Conservation (phyloP, 371 early-diverging fungal species). For the Mortierella sp. region DNA sequence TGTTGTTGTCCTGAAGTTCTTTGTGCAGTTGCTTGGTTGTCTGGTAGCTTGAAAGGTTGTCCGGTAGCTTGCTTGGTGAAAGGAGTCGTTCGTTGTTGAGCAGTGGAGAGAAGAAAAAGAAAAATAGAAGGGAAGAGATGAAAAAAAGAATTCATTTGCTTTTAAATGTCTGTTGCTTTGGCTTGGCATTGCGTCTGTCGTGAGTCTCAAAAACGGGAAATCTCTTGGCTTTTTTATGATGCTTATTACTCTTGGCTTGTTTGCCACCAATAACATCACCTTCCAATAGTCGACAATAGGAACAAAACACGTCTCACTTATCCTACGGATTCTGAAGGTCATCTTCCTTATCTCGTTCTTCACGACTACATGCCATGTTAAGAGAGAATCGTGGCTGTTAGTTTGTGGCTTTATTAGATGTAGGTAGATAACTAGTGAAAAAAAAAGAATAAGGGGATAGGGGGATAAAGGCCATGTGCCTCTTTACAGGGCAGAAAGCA, state of each 20-base stretch:
- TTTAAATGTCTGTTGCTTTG: neutral
- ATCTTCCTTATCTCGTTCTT: no score
- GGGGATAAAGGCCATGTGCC: neutral
- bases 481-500: constrained; percentile 5
- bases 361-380: no score
- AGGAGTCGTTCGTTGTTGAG: neutral
- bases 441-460: neutral
- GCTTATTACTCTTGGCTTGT: neutral
- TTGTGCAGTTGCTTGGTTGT: neutral
- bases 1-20: neutral
- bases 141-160: neutral
- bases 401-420: neutral
- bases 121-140: neutral
- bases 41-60: neutral
- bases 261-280: neutral
- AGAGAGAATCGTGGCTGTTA: neutral
- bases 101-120: neutral
- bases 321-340: neutral
- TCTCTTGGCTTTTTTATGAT: constrained; percentile 7
- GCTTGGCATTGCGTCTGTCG: neutral
- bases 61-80: neutral
- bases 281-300: neutral
- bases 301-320: neutral
- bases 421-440: no score
- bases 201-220: neutral